These are phyloP conservation scores for Mortierella sp. DNA, from an alignment of 371 early-diverging fungal genomes.

Conservation along the genomic window DNA sequence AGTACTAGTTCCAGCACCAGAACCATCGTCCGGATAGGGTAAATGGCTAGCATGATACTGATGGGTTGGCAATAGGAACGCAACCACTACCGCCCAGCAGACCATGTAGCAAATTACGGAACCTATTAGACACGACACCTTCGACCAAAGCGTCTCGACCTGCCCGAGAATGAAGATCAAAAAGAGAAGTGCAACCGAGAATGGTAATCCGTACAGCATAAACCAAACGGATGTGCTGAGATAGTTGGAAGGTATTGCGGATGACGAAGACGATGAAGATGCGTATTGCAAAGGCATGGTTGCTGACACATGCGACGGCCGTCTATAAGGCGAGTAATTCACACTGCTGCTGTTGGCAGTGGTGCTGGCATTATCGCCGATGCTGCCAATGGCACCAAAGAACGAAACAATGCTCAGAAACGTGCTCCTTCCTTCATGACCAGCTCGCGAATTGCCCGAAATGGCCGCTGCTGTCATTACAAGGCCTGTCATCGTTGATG, in stretches of 20 bases:
- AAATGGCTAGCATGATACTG: constrained; percentile 1
- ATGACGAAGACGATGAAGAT: not conserved
- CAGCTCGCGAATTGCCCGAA: not conserved
- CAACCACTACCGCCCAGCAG: constrained; percentile 24
- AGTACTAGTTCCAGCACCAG: no score
- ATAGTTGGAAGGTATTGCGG: not conserved
- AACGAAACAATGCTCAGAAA: constrained; percentile 3
- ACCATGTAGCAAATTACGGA: constrained; percentile 27
- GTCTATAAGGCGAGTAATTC: not conserved
- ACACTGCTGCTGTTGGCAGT: no score
- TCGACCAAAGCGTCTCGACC: constrained; percentile 29
- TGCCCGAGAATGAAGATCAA: constrained; percentile 17
- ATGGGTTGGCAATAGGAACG: not conserved
- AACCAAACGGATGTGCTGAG: constrained; percentile 18
- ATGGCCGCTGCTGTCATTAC: not conserved
- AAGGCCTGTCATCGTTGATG: not conserved
- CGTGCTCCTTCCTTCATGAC: no score
- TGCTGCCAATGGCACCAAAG: constrained; percentile 16
- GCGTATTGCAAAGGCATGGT: not conserved
- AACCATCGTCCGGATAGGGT: not conserved
- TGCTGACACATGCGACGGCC: not conserved
- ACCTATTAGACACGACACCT: constrained; percentile 26
- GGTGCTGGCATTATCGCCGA: constrained; percentile 19
- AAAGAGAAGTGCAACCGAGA: constrained; percentile 20
- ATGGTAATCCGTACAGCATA: constrained; percentile 29